Evolutionary conservation across 2,329 filamentous ascomycete genomes (phyloP).

Genomic region (Canariomyces notabilis): DNA sequence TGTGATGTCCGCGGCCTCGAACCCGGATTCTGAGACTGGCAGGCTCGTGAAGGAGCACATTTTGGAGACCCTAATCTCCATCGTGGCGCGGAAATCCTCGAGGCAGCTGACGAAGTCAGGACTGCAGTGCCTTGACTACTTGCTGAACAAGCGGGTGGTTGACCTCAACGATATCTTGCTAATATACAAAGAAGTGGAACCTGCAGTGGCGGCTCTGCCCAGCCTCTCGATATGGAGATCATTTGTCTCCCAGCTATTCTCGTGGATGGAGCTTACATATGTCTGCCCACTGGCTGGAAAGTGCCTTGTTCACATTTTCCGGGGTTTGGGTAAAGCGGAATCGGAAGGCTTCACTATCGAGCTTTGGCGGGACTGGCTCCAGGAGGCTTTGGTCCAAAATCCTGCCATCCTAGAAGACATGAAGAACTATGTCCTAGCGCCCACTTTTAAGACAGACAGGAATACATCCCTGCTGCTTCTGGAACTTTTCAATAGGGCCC

Average conservation of each 20-base stretch:
- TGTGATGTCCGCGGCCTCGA: conserved; percentile 44
- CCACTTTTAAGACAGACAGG: conserved; percentile 56
- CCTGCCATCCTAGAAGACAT: conserved; percentile 54
- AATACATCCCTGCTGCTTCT: conserved; percentile 52
- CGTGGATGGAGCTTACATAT: conserved; percentile 52
- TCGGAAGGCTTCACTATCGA: conserved; percentile 33
- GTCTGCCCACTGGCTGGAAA: conserved; percentile 57
- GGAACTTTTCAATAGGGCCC: conserved; percentile 39
- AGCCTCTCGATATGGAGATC: conserved; percentile 28
- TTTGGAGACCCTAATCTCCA: conserved; percentile 49
- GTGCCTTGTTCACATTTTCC: conserved; percentile 54
- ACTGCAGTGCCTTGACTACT: conserved; percentile 61
- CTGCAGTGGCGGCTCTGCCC: conserved; percentile 22
- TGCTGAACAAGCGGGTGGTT: conserved; percentile 57
- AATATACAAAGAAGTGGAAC: conserved; percentile 36
- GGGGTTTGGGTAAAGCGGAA: conserved; percentile 35
- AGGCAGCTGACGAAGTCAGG: conserved; percentile 65
- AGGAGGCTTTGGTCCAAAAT: conserved; percentile 44
- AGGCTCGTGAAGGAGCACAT: conserved; percentile 40
- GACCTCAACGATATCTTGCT: conserved; percentile 41
- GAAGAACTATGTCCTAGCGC: conserved; percentile 59
- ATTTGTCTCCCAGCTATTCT: conserved; percentile 33
- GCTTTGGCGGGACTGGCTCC: conserved; percentile 54
- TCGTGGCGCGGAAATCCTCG: conserved; percentile 55
- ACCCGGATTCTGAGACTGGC: conserved; percentile 39